These are phyloP conservation scores for Xylariaceae sp. DNA, from an alignment of 2,329 filamentous ascomycete genomes.

Conservation along the genomic window DNA sequence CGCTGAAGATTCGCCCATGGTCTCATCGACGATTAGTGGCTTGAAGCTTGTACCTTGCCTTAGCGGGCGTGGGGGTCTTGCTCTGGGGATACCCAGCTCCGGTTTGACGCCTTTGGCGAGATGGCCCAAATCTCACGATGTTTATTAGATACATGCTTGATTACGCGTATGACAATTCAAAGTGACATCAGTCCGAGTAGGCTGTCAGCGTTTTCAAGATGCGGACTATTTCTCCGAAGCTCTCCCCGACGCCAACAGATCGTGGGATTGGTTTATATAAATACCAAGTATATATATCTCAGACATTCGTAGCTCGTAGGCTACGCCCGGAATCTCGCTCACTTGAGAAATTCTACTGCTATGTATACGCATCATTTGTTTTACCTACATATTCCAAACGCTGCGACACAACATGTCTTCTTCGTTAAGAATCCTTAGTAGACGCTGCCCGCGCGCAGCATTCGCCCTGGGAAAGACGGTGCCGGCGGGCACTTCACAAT, in stretches of 20 bases:
- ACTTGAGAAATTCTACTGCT: neutral
- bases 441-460: constrained; percentile 5
- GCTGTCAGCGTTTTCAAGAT: neutral
- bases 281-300: neutral
- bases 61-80: neutral
- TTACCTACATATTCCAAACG: neutral
- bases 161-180: neutral
- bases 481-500: neutral
- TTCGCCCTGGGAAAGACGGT: constrained; percentile 6
- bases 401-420: constrained; percentile 15
- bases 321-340: neutral
- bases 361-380: neutral
- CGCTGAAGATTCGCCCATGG: neutral
- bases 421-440: constrained; percentile 8
- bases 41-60: neutral
- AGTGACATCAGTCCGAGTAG: neutral
- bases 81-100: neutral
- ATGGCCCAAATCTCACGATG: neutral
- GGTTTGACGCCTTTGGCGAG: neutral
- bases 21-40: neutral
- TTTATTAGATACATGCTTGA: neutral
- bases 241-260: neutral
- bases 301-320: neutral
- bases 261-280: neutral
- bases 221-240: neutral